Conservation (phyloP, 371 early-diverging fungal genomes). For the Mucor piriformis region DNA sequence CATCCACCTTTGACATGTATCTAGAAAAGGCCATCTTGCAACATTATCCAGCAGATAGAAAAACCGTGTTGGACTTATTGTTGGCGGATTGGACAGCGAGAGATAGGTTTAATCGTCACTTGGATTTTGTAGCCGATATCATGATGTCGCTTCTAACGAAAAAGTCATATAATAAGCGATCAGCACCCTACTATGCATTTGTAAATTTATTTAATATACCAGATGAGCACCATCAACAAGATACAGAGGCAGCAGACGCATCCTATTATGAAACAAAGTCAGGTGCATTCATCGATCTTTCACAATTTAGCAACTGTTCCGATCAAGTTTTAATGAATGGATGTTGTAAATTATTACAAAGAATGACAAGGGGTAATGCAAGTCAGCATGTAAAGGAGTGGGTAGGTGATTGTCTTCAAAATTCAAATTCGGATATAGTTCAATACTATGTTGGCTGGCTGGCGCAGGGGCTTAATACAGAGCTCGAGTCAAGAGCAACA, state of each 20-base stretch:
- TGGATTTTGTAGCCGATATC: constrained; percentile 25
- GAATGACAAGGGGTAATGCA: constrained; percentile 15
- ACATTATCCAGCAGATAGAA: constrained; percentile 36
- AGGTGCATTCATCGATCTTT: constrained; percentile 35
- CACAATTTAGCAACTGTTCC: constrained; percentile 15
- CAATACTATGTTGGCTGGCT: constrained; percentile 35
- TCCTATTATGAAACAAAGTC: constrained; percentile 28
- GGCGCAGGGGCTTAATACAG: constrained; percentile 11
- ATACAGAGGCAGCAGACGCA: constrained; percentile 5
- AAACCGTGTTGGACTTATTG: constrained; percentile 35
- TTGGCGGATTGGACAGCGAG: constrained; percentile 41
- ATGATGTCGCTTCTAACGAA: constrained; percentile 13
- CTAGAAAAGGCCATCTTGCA: constrained; percentile 21
- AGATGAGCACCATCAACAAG: constrained; percentile 21
- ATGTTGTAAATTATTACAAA: constrained; percentile 23
- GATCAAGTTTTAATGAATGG: constrained; percentile 22
- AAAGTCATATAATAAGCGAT: constrained; percentile 29
- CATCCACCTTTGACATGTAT: constrained; percentile 27
- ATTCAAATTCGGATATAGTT: constrained; percentile 22
- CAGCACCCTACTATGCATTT: constrained; percentile 42
- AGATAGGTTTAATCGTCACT: constrained; percentile 29
- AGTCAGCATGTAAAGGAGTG: constrained; percentile 11
- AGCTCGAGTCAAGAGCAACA: not conserved
- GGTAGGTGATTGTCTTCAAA: constrained; percentile 26
- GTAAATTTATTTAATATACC: constrained; percentile 29